Evolutionary conservation across 495 filamentous ascomycete species (phyloP), one percentile per base, ranked within the genome.

Genomic region (Penicillium samsonianum): DNA sequence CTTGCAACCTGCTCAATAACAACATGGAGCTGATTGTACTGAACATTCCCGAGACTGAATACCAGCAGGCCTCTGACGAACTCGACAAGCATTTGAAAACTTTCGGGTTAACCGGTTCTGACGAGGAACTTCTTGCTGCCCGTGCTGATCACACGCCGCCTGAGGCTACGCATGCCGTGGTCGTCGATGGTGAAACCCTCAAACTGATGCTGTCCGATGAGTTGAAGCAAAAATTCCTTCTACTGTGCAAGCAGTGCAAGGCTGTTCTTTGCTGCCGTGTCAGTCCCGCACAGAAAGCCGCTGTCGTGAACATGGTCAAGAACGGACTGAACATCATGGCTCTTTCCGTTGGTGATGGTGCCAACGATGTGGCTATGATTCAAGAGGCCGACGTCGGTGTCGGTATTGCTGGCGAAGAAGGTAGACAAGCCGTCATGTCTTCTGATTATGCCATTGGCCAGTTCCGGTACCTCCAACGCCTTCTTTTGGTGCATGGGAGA

Each of bases 341-440:
- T 7, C 82, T 99, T 42, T 92, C 93, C 1, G 89, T 99, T 50
- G 95, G 95, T 57, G 95, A 99, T 73, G 95, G 94, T 68, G 95
- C 95, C 57, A 99, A 98, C 73, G 95, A 99, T 74, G 95, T 98
- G 59, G 95, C 95, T 37, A 99, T 99, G 95, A 99, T 99, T 68
- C 95, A 99, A 73, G 92, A 98, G 73, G 95, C 95, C 5, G 92
- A 99, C 73, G 91, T 98, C 19, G 95, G 95, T 71, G 93, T 99
- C 53, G 95, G 95, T 71, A 97, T 99, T 72, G 93, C 95, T 58
- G 95, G 95, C 73, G 91, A 92, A 60, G 95, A 99, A 81, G 95
- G 95, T 53, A 82, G 95, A 68, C 92, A 96, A 71, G 95, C 95
- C 38, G 95, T 92, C 67, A 99, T 99, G 95, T 97, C 90, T 40